Evolutionary conservation across 2,329 filamentous ascomycete species (phyloP).

Genomic region (Aspergillus viridinutans): DNA sequence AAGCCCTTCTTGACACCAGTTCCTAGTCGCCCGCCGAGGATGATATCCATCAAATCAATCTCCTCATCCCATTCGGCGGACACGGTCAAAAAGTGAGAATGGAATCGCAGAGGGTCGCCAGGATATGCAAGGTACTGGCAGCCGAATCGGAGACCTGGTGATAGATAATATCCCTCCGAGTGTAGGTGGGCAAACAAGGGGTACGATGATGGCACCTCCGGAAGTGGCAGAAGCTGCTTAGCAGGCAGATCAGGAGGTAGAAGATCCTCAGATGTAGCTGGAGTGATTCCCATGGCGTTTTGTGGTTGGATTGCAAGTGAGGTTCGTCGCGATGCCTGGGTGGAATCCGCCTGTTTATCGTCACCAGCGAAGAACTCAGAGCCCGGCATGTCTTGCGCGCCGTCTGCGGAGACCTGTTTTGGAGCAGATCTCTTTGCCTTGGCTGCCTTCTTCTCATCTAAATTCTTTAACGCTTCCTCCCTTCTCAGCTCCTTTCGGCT

Average conservation of each 20-base stretch:
- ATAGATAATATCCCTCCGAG: conserved; percentile 74
- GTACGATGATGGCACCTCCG: conserved; percentile 52
- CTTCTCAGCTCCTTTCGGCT: conserved; percentile 49
- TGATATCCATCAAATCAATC: conserved; percentile 76
- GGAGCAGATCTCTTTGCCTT: conserved; percentile 21
- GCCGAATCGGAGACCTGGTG: conserved; percentile 88
- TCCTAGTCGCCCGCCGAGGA: conserved; percentile 80
- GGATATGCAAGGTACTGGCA: conserved; percentile 94
- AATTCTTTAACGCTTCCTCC: conserved; percentile 49
- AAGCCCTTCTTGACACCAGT: conserved; percentile 97
- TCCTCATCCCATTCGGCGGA: conserved; percentile 82
- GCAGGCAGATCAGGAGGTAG: conserved; percentile 32
- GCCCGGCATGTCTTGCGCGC: conserved; percentile 11
- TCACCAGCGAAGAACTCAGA: conserved; percentile 23
- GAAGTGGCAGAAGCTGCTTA: conserved; percentile 24
- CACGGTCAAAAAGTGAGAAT: conserved; percentile 89
- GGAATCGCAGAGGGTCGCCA: conserved; percentile 88
- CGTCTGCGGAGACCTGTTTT: conserved; percentile 8
- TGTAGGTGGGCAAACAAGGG: conserved; percentile 80
- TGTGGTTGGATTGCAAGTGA: conserved; percentile 15
- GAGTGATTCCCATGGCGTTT: conserved; percentile 41
- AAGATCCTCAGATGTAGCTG: conserved; percentile 47
- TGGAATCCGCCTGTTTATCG: conserved; percentile 3
- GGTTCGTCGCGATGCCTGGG: conserved; percentile 10
- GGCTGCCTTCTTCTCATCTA: conserved; percentile 35